phyloP scores from a whole-genome alignment of 140 eudicot genomes.

The Flaveria floridana region DNA sequence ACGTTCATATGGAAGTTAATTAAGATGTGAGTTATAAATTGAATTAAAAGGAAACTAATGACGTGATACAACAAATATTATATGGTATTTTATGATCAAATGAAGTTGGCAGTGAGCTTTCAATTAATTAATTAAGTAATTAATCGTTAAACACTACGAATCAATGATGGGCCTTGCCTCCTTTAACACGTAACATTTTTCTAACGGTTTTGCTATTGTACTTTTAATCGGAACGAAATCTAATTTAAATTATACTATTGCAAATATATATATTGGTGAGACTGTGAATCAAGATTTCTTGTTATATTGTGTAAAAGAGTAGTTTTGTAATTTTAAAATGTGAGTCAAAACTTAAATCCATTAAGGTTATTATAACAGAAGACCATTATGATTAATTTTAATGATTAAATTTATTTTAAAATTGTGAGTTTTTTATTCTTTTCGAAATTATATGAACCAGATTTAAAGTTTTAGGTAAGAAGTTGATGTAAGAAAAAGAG shows the following conservation, averaged over 20 bases:
- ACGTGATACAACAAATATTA: neutral
- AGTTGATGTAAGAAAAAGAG: constrained; percentile 8
- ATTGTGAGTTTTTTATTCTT: neutral
- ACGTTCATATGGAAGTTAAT: too few species aligned
- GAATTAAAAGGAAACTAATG: neutral
- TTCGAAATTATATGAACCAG: neutral
- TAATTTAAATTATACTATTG: neutral
- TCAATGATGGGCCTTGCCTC: constrained; percentile 14
- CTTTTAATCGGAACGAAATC: neutral
- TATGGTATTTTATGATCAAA: neutral
- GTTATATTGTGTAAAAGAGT: neutral
- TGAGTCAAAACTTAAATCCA: neutral
- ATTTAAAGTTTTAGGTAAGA: constrained; percentile 10
- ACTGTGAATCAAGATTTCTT: neutral
- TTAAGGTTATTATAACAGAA: neutral
- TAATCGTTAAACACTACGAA: constrained; percentile 3
- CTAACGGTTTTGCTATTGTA: constrained; percentile 19
- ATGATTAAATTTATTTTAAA: neutral
- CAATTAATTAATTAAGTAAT: neutral
- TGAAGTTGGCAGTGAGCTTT: constrained; percentile 34
- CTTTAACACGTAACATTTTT: constrained; percentile 19
- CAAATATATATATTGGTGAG: constrained; percentile 6
- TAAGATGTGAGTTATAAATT: neutral
- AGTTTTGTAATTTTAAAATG: neutral
- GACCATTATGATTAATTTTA: neutral